Base-by-base conservation (phyloP, 805 yeast genomes). In the Yarrowia osloensis region DNA sequence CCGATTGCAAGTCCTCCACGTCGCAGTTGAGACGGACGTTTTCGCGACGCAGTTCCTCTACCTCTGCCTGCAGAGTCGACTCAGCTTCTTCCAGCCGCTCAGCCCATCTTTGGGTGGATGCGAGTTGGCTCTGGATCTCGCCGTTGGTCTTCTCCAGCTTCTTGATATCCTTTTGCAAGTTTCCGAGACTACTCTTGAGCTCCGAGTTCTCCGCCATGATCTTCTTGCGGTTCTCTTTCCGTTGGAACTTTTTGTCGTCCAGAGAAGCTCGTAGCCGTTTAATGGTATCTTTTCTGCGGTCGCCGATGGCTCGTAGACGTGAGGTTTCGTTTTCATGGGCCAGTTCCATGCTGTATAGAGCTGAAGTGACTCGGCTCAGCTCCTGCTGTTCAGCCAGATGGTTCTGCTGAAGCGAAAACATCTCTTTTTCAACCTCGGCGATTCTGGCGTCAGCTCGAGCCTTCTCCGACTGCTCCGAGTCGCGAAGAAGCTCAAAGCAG, bases 21-120 rank as follows among this genome's bases (percentile, higher is more conserved):
- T 57, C 63, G 37, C 63, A 57, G 46, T 40, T 57, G 19, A 57
- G 63, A 19, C 63, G 49, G n/a, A 29, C 37, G 22, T 57, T 57
- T 28, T 57, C 63, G 13, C 42, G n/a, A 4, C 63, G 24, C 15
- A 57, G 37, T n/a, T 39, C 49, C 26, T 57, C 63, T 15, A 57
- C 37, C 24, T 57, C 63, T 4, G 49, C 22, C 28, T 57, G 63
- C 8, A 57, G 26, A 2, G 35, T 15, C 1, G 35, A 2, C 15
- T 57, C 63, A 2, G 49, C 13, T 13, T 57, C 63, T 9, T 57
- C 63, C 21, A 57, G 47, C 4, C 49, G 35, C 15, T 35, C 31
- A 2, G 63, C 63, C 63, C 63, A 57, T 24, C 42, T 24, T 11
- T 24, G 37, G 12, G 63, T 57, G 6, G 63, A n/a, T 4, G 63